Conservation (phyloP, 257 asterid genomes). For the Ocimum tenuiflorum region DNA sequence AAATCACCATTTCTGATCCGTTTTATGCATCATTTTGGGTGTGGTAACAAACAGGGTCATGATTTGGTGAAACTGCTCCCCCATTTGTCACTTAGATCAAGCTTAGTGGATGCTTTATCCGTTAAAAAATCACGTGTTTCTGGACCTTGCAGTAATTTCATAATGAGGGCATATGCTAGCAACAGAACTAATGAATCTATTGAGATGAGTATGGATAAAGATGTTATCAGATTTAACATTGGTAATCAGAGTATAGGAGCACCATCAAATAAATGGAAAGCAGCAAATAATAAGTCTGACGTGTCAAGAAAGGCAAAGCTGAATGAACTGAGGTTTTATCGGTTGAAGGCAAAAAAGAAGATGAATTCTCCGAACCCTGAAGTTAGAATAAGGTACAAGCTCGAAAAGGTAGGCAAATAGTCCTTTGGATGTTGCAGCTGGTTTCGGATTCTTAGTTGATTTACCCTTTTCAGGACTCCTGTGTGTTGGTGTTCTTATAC, state of each 20-base stretch:
- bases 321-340: conserved; percentile 75
- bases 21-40: conserved; percentile 15
- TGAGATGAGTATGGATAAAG: conserved; percentile 57
- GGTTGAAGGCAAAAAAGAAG: conserved; percentile 92
- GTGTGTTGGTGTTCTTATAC: neutral
- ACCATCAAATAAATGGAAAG: conserved; percentile 28
- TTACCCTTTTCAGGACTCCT: neutral
- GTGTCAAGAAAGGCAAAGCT: conserved; percentile 67
- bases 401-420: conserved; percentile 61
- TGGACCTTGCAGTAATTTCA: conserved; percentile 20
- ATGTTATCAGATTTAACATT: conserved; percentile 59
- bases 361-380: conserved; percentile 95
- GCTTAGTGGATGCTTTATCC: conserved; percentile 14
- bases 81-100: conserved; percentile 16
- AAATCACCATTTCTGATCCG: conserved; percentile 1
- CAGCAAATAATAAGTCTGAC: conserved; percentile 24
- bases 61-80: conserved; percentile 22
- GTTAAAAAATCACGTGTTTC: conserved; percentile 6
- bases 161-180: conserved; percentile 32
- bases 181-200: conserved; percentile 35
- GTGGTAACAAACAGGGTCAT: conserved; percentile 14
- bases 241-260: conserved; percentile 26
- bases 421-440: neutral
- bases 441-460: neutral
- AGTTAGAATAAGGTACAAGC: conserved; percentile 85